Evolutionary conservation across 2,329 filamentous ascomycete species (phyloP), one percentile per base, ranked within the genome.

Genomic region (Orbilia ellipsospora): DNA sequence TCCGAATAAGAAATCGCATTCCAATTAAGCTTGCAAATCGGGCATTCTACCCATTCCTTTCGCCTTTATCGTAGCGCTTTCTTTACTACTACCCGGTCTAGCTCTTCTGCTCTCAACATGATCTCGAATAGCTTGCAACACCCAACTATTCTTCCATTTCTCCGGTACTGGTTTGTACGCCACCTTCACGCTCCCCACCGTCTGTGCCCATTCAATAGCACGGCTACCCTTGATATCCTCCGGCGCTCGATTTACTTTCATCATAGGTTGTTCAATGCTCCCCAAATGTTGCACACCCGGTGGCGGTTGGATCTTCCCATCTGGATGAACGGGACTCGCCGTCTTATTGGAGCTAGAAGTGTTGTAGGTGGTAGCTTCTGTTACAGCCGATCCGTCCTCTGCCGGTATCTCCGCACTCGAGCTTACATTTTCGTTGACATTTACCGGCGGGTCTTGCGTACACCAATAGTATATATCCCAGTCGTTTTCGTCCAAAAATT

Each of bases 401-500:
- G 79, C 68, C 7, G 77, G 36, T 20, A 82, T 82, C 1, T 83
- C 80, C n/a, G 83, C 83, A 26, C 83, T 84, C 28, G 87, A 85
- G 78, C 88, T 87, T 4, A 86, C 85, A 55, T 85, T 85, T 69
- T 88, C 85, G 63, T 85, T 82, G 40, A 88, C 86, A n/a, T 87
- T 87, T 0, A 86, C 84, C 3, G 87, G 84, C 12, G 90, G 86
- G 79, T 93, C 89, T 83, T 99, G 95, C 15, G 95, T 99, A 2
- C 92, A 93, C 95, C 95, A 99, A 87, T 99, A 99, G 86, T 99
- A 99, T 77, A 99, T 97, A 82, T 99, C 95, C 95, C 95, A 99
- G 85, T 99, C 95, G 83, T 99, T 99, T 84, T 99, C 95, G 83
- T 99, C 95, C 68, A 99, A 89, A 85, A 99, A 96, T 28, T 87